Percentiles rank a stretch among this genome's conserved stretches.
These are phyloP conservation scores for Fusarium fracticaudum DNA, from an alignment of 2,329 filamentous ascomycete species.

Conservation along the genomic window DNA sequence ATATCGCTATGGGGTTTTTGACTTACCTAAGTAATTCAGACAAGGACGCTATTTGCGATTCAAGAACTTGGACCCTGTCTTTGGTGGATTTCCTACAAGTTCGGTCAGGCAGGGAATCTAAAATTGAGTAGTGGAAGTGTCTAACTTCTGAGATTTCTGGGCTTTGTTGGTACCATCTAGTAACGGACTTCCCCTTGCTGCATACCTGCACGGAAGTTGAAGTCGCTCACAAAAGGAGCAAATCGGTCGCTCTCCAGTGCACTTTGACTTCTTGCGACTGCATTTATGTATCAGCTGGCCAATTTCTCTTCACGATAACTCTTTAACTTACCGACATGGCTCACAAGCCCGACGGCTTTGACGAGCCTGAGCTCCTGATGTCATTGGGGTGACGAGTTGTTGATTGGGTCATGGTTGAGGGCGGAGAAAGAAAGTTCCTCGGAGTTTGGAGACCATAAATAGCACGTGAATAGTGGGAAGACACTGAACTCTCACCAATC, in stretches of 20 bases:
- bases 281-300: rapidly evolving
- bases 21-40: neutral
- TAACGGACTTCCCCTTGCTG: neutral
- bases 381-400: neutral
- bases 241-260: conserved; percentile 3
- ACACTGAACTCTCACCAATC: rapidly evolving
- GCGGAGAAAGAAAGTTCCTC: neutral
- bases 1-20: rapidly evolving
- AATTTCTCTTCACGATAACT: too few species aligned
- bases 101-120: neutral
- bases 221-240: conserved; percentile 12
- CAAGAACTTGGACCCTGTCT: neutral
- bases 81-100: neutral
- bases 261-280: conserved; percentile 13
- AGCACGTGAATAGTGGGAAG: neutral
- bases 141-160: neutral
- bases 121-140: rapidly evolving
- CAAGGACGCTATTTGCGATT: neutral
- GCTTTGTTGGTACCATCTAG: too few species aligned
- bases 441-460: neutral
- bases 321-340: neutral
- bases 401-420: too few species aligned
- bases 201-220: neutral
- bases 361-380: neutral
- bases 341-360: conserved; percentile 4